Evolutionary conservation across 1,284 basidiomycete species (phyloP), one percentile per base, ranked within the genome.

Genomic region (Pseudozyma thailandica): DNA sequence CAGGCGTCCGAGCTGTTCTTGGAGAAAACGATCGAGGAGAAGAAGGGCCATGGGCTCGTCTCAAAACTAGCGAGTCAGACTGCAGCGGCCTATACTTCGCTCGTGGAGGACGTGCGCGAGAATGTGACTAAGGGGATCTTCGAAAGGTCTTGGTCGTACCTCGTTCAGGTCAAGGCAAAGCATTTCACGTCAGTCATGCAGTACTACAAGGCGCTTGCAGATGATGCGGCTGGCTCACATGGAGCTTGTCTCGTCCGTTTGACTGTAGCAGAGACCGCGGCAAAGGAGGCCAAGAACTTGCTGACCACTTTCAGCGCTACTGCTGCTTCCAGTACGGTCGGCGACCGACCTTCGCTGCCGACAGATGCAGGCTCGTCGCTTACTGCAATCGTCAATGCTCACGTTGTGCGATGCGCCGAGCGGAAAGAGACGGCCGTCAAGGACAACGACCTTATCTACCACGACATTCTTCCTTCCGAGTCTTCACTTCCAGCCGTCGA

Each of bases 401-500:
- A 95, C 68, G 85, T 90, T 7, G 88, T 91, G 1, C 84, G 94
- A 26, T 90, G 91, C 74, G 86, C 87, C 0, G 93, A 95, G 72
- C 89, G 89, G 55, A 90, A 90, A 81, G 86, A 84, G 49, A 90
- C 92, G 55, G 91, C 92, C 0, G 87, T 89, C 56, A 89, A 91
- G 58, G 94, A 97, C 85, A 98, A 98, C 83, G 95, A 98, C 80
- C 88, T 99, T 44, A 96, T 99, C 74, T 99, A 98, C 85, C 94
- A 98, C 81, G 93, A 93, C n/a, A 88, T 95, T 54, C 85, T 94
- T 0, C 93, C 94, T 0, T 86, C 90, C 4, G 87, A 90, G 15
- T 92, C 94, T 18, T 88, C 91, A 0, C 87, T 98, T 0, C 89
- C 94, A 0, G 82, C 86, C 0, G 88, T 96, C 53, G 94, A 96